phyloP scores from a whole-genome alignment of 176 grass and related monocot genomes.

The Saccharum spontaneum region DNA sequence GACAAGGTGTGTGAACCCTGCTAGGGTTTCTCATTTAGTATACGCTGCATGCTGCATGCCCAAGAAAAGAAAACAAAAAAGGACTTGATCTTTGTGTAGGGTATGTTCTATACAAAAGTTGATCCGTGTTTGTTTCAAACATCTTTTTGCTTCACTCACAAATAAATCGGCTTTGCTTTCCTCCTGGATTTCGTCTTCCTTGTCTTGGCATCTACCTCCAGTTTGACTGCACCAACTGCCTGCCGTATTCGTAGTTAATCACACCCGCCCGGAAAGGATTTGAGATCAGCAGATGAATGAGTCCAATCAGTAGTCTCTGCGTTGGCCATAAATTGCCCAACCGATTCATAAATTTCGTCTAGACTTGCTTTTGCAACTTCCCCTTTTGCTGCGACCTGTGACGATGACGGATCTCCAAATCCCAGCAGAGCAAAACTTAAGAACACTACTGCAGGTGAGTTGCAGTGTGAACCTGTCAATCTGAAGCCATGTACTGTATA shows the following conservation, averaged over 20 bases:
- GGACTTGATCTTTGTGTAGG: slow-evolving; percentile 31
- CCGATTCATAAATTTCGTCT: slow-evolving; percentile 25
- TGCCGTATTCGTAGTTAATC: slow-evolving; percentile 24
- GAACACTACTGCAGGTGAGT: background rate
- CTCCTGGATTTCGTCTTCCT: slow-evolving; percentile 27
- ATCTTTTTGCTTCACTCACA: background rate
- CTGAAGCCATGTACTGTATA: background rate
- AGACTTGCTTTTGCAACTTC: slow-evolving; percentile 29
- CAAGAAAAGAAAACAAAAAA: slow-evolving; percentile 40
- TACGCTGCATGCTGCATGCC: background rate
- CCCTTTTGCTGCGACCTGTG: slow-evolving; percentile 6
- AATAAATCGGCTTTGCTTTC: background rate
- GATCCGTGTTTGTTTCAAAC: slow-evolving; percentile 11
- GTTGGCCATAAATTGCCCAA: background rate
- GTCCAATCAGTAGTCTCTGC: background rate
- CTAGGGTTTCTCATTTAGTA: slow-evolving; percentile 57
- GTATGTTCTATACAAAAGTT: slow-evolving; percentile 20
- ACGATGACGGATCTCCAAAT: slow-evolving; percentile 48
- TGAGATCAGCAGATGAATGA: background rate
- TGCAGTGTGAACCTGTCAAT: slow-evolving; percentile 32
- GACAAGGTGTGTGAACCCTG: slow-evolving; percentile 32
- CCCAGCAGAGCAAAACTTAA: background rate
- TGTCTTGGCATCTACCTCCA: slow-evolving; percentile 10
- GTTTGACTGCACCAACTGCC: slow-evolving; percentile 40
- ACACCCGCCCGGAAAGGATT: slow-evolving; percentile 23